A percentile compares a stretch with the other conserved stretches of the same genome.
Evolutionary conservation across 2,329 filamentous ascomycete species (phyloP).

Genomic region (Plectosphaerella sp.): DNA sequence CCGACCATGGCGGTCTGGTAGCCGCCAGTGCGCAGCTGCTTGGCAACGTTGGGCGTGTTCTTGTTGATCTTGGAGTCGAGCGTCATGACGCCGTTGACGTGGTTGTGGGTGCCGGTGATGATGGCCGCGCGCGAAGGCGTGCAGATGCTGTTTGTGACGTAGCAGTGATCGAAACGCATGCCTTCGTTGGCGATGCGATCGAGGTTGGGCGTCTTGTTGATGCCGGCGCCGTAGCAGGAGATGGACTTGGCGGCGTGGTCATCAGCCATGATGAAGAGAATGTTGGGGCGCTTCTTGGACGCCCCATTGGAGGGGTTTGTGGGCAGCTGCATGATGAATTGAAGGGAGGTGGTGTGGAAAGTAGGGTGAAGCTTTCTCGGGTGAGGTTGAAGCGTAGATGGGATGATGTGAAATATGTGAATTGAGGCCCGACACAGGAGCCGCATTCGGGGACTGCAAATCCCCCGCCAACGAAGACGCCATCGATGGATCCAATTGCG

Average conservation of each 20-base stretch:
- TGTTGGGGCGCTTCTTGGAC: not conserved
- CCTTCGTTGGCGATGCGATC: slow-evolving; percentile 43
- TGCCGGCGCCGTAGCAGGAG: slow-evolving; percentile 42
- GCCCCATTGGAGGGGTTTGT: not conserved
- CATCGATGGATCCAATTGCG: too few relatives aligned
- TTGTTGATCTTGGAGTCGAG: slow-evolving; percentile 45
- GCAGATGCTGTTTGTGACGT: slow-evolving; percentile 49
- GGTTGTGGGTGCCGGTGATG: slow-evolving; percentile 45
- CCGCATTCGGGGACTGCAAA: too few relatives aligned
- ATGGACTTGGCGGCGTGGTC: slow-evolving; percentile 48
- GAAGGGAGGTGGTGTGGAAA: too few relatives aligned
- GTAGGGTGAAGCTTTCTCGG: too few relatives aligned
- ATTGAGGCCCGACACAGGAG: too few relatives aligned
- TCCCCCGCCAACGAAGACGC: too few relatives aligned
- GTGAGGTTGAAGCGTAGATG: too few relatives aligned
- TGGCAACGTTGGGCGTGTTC: slow-evolving; percentile 45
- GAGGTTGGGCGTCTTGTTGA: slow-evolving; percentile 47
- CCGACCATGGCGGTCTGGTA: slow-evolving; percentile 50
- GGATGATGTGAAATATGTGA: too few relatives aligned
- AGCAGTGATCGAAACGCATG: slow-evolving; percentile 49
- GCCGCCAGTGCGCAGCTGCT: slow-evolving; percentile 37
- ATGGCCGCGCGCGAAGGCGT: slow-evolving; percentile 47
- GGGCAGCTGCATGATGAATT: too few relatives aligned
- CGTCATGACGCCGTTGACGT: slow-evolving; percentile 48
- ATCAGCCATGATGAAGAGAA: slow-evolving; percentile 48